phyloP scores from a whole-genome alignment of 495 filamentous ascomycete genomes.

The Penicillium maclennaniae region DNA sequence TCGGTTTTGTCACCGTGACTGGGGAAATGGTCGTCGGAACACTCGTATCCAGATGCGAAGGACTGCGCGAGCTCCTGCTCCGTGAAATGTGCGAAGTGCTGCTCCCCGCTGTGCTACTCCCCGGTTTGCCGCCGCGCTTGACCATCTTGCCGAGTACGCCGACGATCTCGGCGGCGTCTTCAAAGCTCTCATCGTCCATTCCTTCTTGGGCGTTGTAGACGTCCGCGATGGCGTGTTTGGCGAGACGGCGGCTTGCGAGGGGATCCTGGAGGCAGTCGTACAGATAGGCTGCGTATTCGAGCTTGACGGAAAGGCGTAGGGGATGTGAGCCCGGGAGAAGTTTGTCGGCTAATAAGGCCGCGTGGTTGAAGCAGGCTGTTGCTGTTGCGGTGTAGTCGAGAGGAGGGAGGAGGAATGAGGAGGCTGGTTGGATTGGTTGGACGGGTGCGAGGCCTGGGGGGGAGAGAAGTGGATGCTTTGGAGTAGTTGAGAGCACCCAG shows the following conservation, averaged over 20 bases:
- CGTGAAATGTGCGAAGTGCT: slow-evolving; percentile 27
- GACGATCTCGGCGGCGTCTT: slow-evolving; percentile 72
- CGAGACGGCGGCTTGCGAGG: slow-evolving; percentile 67
- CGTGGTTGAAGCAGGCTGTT: slow-evolving; percentile 74
- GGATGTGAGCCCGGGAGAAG: slow-evolving; percentile 85
- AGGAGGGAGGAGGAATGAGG: slow-evolving; percentile 69
- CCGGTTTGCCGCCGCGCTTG: slow-evolving; percentile 54
- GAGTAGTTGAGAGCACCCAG: not conserved
- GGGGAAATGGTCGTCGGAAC: slow-evolving; percentile 25
- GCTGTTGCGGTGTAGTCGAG: slow-evolving; percentile 81
- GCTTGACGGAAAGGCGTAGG: slow-evolving; percentile 82
- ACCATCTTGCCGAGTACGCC: slow-evolving; percentile 73
- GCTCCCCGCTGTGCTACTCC: slow-evolving; percentile 29
- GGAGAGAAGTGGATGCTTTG: slow-evolving; percentile 17
- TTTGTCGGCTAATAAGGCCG: slow-evolving; percentile 65
- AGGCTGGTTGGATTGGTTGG: slow-evolving; percentile 47
- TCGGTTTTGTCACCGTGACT: slow-evolving; percentile 21
- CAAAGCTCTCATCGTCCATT: slow-evolving; percentile 87
- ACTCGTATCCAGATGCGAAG: slow-evolving; percentile 23
- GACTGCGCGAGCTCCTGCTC: slow-evolving; percentile 34
- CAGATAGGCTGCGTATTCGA: slow-evolving; percentile 91
- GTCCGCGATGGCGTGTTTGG: slow-evolving; percentile 79
- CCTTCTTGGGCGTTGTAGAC: slow-evolving; percentile 87
- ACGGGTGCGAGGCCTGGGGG: slow-evolving; percentile 42
- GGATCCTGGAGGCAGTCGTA: slow-evolving; percentile 89